Conservation (phyloP, 2,329 filamentous ascomycete genomes). For the Trichoderma simmonsii region DNA sequence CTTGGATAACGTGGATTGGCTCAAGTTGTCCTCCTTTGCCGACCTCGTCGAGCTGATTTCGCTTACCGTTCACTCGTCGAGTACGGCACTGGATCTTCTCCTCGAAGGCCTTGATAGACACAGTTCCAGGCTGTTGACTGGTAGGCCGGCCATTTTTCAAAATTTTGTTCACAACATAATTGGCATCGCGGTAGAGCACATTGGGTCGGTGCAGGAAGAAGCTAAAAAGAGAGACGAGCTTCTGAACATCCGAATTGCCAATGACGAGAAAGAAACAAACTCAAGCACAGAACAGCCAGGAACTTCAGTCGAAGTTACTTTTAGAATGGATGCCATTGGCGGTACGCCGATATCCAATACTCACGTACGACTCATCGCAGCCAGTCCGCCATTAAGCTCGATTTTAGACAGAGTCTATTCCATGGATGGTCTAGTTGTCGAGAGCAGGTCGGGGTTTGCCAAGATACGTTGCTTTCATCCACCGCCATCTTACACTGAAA, state of each 20-base stretch:
- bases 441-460: constrained; percentile 31
- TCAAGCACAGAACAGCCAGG: background rate
- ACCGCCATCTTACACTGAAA: constrained; percentile 34
- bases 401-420: constrained; percentile 28
- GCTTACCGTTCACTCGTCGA: constrained; percentile 18
- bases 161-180: constrained; percentile 34
- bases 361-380: constrained; percentile 37
- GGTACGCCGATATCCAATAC: constrained; percentile 25
- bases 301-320: background rate
- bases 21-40: background rate
- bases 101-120: constrained; percentile 31
- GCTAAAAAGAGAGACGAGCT: background rate
- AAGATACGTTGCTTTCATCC: constrained; percentile 36
- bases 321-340: constrained; percentile 24
- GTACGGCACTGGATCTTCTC: constrained; percentile 20
- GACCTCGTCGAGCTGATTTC: constrained; percentile 19
- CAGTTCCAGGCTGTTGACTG: constrained; percentile 28
- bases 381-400: constrained; percentile 32
- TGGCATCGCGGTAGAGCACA: constrained; percentile 39
- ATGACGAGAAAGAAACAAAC: background rate
- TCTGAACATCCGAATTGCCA: background rate
- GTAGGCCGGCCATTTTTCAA: constrained; percentile 24
- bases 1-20: constrained; percentile 1
- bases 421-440: constrained; percentile 39
- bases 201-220: constrained; percentile 31